Evolutionary conservation across 2,329 filamentous ascomycete species (phyloP).

Genomic region (Bipolaris cookei): DNA sequence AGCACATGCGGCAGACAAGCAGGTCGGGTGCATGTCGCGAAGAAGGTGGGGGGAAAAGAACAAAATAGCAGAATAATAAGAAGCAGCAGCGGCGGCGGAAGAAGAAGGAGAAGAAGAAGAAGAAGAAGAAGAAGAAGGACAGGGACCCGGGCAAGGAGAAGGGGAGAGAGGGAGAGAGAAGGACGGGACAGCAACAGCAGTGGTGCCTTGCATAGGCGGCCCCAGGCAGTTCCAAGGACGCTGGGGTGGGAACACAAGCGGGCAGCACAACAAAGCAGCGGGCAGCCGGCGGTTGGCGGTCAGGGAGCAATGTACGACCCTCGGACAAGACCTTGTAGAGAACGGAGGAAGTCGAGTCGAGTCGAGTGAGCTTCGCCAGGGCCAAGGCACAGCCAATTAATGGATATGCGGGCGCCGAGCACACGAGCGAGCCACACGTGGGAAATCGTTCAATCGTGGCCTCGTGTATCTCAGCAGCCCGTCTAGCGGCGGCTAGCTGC

Average conservation of each 20-base stretch:
- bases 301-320: constrained; percentile 40
- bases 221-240: constrained; percentile 32
- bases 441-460: constrained; percentile 49
- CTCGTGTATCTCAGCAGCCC: constrained; percentile 47
- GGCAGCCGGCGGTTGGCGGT: constrained; percentile 30
- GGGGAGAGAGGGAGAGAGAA: constrained; percentile 8
- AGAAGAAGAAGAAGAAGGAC: neutral
- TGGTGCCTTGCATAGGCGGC: constrained; percentile 46
- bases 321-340: constrained; percentile 28
- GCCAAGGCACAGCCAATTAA: constrained; percentile 39
- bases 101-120: constrained; percentile 5
- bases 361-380: constrained; percentile 26
- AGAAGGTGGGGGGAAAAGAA: constrained; percentile 9
- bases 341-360: constrained; percentile 26
- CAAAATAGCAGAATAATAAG: constrained; percentile 4
- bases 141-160: neutral
- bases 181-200: constrained; percentile 29
- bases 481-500: constrained; percentile 48
- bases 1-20: constrained; percentile 22
- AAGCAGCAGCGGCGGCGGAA: constrained; percentile 15
- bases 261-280: constrained; percentile 31
- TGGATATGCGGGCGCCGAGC: constrained; percentile 32
- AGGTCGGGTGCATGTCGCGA: constrained; percentile 31
- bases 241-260: constrained; percentile 26
- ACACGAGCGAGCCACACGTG: constrained; percentile 43